A percentile compares a stretch with the other conserved stretches of the same genome.
These are phyloP conservation scores for Plasmodium gonderi DNA, from an alignment of 169 alveolate species.

Conservation along the genomic window DNA sequence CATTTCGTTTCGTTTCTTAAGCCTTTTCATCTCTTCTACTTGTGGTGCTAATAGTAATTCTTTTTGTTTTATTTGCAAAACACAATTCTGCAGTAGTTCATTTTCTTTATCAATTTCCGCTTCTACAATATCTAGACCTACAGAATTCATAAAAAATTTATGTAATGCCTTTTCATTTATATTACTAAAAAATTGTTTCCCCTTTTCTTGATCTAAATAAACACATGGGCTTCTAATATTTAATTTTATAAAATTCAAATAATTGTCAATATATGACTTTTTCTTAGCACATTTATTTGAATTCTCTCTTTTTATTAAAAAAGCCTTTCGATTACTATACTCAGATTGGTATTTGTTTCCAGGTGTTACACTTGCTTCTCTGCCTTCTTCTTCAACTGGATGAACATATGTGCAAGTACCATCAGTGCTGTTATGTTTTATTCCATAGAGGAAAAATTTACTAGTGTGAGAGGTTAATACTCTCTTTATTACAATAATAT, in stretches of 20 bases:
- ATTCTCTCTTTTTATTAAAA: not conserved
- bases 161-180: conserved; percentile 78
- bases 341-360: not conserved
- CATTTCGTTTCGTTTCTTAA: conserved; percentile 71
- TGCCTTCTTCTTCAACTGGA: not conserved
- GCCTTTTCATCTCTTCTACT: conserved; percentile 74
- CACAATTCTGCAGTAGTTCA: conserved; percentile 78
- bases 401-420: not conserved
- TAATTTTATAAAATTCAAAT: not conserved
- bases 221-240: conserved; percentile 84
- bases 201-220: conserved; percentile 86
- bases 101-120: conserved; percentile 61
- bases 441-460: conserved; percentile 62
- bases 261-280: conserved; percentile 68
- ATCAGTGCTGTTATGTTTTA: not conserved
- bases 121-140: conserved; percentile 82
- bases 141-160: conserved; percentile 81
- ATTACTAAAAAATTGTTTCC: conserved; percentile 82
- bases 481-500: conserved; percentile 35
- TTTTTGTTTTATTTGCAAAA: conserved; percentile 76
- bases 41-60: conserved; percentile 79
- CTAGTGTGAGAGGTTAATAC: conserved; percentile 36
- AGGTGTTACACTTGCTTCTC: not conserved
- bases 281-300: conserved; percentile 69
- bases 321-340: not conserved